phyloP scores from a whole-genome alignment of 805 yeast genomes.

The Ogataea paraovalis region DNA sequence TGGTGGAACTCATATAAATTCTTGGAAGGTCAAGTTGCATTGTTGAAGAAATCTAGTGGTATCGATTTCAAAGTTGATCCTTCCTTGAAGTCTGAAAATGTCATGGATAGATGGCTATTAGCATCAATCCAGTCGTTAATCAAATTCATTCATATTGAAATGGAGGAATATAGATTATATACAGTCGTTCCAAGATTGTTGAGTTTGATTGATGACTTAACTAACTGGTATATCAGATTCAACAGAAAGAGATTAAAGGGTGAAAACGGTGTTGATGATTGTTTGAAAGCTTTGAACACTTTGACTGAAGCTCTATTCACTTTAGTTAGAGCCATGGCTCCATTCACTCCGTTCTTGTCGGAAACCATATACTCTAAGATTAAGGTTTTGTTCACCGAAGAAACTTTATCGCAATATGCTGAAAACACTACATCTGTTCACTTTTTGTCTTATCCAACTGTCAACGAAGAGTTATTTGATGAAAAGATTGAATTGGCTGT shows the following conservation, averaged over 20 bases:
- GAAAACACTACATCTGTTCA: slow-evolving; percentile 82
- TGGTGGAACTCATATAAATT: slow-evolving; percentile 99
- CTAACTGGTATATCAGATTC: slow-evolving; percentile 98
- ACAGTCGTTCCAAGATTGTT: slow-evolving; percentile 94
- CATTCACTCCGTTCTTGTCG: slow-evolving; percentile 94
- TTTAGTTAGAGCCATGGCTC: slow-evolving; percentile 95
- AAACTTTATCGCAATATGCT: slow-evolving; percentile 45
- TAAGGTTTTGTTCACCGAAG: slow-evolving; percentile 56
- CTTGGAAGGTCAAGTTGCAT: slow-evolving; percentile 88
- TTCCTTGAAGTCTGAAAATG: slow-evolving; percentile 63
- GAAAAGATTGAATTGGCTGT: slow-evolving; percentile 83
- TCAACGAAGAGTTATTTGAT: slow-evolving; percentile 76
- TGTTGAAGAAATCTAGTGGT: slow-evolving; percentile 71
- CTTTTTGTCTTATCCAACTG: slow-evolving; percentile 86
- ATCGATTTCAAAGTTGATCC: slow-evolving; percentile 73
- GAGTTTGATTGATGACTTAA: slow-evolving; percentile 85
- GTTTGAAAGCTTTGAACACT: slow-evolving; percentile 83
- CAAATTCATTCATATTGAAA: slow-evolving; percentile 81
- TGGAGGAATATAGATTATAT: slow-evolving; percentile 84
- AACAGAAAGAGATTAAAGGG: slow-evolving; percentile 98
- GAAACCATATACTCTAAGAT: slow-evolving; percentile 83
- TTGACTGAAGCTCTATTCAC: slow-evolving; percentile 86
- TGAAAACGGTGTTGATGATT: slow-evolving; percentile 79
- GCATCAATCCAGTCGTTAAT: slow-evolving; percentile 95
- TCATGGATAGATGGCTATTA: slow-evolving; percentile 96